Evolutionary conservation across 306 rosid genomes (phyloP).

Genomic region (Datisca glomerata): DNA sequence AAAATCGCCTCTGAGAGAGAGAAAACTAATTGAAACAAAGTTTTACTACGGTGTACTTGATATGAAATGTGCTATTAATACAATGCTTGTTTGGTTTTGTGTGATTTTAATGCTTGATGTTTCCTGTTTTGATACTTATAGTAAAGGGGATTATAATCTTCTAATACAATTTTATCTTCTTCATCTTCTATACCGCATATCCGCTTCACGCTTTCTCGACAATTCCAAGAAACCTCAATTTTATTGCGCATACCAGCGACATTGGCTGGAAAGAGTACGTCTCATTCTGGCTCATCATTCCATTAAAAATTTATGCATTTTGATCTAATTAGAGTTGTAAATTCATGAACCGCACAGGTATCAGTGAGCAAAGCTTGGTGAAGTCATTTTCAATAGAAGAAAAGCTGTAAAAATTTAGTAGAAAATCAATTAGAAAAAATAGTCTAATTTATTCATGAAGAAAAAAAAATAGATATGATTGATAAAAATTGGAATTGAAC

Average conservation of each 20-base stretch:
- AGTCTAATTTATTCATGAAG: too few relatives aligned
- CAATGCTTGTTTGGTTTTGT: conserved; percentile 3
- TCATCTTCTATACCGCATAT: conserved; percentile 31
- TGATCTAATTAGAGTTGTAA: not conserved
- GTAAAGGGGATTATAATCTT: not conserved
- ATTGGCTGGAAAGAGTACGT: conserved; percentile 95
- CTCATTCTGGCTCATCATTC: conserved; percentile 8
- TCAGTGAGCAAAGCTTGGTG: conserved; percentile 69
- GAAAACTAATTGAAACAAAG: too few relatives aligned
- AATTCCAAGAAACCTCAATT: conserved; percentile 52
- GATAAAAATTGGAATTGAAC: too few relatives aligned
- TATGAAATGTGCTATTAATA: not conserved
- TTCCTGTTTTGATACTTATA: not conserved
- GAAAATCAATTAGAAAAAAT: too few relatives aligned
- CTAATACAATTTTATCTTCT: not conserved
- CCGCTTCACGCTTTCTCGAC: conserved; percentile 53
- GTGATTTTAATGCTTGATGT: not conserved
- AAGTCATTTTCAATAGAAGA: too few relatives aligned
- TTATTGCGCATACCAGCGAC: conserved; percentile 72
- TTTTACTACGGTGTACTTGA: too few relatives aligned
- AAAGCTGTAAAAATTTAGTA: too few relatives aligned
- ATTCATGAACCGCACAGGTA: conserved; percentile 23
- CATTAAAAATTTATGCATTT: conserved; percentile 3
- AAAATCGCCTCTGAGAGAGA: too few relatives aligned
- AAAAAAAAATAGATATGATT: too few relatives aligned